Base-by-base conservation (phyloP, 2,329 filamentous ascomycete genomes). In the Cadophora malorum region DNA sequence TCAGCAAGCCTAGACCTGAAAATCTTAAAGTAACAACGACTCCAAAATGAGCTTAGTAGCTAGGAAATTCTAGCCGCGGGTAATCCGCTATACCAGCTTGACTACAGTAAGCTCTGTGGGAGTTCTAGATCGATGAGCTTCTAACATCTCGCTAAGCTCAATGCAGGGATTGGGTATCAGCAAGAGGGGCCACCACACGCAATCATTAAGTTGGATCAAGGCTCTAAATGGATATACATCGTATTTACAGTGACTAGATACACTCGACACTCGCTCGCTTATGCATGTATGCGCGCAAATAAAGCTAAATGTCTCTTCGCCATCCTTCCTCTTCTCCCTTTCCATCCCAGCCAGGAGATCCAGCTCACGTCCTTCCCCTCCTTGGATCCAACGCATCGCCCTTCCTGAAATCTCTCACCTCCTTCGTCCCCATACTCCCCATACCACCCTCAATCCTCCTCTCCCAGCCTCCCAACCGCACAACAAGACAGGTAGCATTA, bases 391-490 rank as follows among this genome's bases (percentile, higher is more conserved):
- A 82, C 5, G 95, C 94, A 79, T 97, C 94, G 61, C 88, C 84
- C 76, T 87, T 89, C 79, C 94, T 88, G 80, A 90, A 94, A 73
- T 97, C 93, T 69, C 96, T 87, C 78, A 94, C 88, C 84, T 98
- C 95, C 81, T 94, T 97, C 4, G 95, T 98, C 2, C 94, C 93
- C 78, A 98, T 79, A 76, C 93, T 96, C 2, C 95, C 95, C 68
- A 95, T 79, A 0, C 96, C 96, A 4, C 96, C 96, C 78, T 98
- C 94, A 60, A 85, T 88, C 69, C 92, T 84, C 66, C 89, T 82
- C 79, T 91, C 89, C 89, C 89, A 91, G 7, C 89, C 89, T 25
- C 89, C 89, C 0, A 91, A 83, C 59, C 89, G 81, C 31, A 91
- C 85, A 12, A 91, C 88, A 60, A 90, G 81, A 72, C 88, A 91